A percentile compares a stretch with the other conserved stretches of the same genome.
These are phyloP conservation scores for Gracilaria vermiculophylla DNA, from an alignment of 23 red algal species.

Conservation along the genomic window DNA sequence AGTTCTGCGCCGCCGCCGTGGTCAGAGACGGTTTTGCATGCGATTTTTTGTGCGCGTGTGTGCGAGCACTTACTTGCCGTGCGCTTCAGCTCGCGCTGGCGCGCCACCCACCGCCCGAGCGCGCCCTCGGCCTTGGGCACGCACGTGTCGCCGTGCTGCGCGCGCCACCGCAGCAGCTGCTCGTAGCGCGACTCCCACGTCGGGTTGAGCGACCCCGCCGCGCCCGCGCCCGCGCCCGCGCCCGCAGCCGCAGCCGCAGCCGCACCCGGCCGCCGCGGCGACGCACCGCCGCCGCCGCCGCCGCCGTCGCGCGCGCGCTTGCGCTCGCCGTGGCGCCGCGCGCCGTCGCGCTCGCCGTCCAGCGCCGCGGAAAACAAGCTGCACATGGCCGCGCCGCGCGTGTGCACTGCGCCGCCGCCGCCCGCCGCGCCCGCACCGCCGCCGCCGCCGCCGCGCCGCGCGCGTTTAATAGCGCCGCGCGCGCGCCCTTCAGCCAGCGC, in stretches of 20 bases:
- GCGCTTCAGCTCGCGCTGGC: conserved; percentile 71
- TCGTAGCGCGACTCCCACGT: conserved; percentile 61
- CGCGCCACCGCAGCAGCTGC: conserved; percentile 60
- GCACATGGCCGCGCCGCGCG: background rate
- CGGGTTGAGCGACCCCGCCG: background rate
- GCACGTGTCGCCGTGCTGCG: conserved; percentile 43
- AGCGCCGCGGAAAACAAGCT: conserved; percentile 9
- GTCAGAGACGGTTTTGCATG: no score
- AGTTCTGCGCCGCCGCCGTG: no score
- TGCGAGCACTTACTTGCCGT: conserved; percentile 43
- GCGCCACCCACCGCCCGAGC: conserved; percentile 68
- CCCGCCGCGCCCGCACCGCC: no score
- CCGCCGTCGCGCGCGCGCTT: background rate
- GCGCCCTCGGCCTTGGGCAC: conserved; percentile 73
- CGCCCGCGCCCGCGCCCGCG: background rate
- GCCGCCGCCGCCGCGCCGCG: background rate
- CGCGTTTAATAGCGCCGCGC: conserved; percentile 28
- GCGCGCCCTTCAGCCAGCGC: no score
- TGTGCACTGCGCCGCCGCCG: no score
- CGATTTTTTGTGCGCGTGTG: background rate
- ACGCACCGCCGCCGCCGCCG: no score
- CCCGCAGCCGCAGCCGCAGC: no score
- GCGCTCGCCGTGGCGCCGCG: no score
- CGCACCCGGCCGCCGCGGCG: no score
- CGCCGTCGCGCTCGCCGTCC: no score